A percentile compares a stretch with the other conserved stretches of the same genome.
Evolutionary conservation across 257 asterid genomes (phyloP).

Genomic region (Salvia rosmarinus): DNA sequence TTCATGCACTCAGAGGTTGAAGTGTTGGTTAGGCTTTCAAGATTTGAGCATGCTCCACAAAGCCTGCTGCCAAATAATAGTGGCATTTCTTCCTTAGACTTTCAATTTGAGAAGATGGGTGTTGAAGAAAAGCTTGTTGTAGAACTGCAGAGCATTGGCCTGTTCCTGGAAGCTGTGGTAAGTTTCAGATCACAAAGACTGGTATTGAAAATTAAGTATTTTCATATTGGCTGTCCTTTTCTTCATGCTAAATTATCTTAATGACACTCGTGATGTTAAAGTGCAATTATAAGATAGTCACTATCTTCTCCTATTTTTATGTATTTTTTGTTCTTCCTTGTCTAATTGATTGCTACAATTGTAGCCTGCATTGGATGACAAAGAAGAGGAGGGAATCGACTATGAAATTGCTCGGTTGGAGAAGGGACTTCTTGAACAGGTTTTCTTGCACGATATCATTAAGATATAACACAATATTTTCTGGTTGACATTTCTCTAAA

Average conservation of each 20-base stretch:
- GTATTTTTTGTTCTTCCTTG: background rate
- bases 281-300: background rate
- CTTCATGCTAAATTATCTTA: slow-evolving; percentile 26
- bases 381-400: slow-evolving; percentile 68
- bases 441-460: slow-evolving; percentile 32
- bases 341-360: slow-evolving; percentile 31
- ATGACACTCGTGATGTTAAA: slow-evolving; percentile 19
- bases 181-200: slow-evolving; percentile 42
- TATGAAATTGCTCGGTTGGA: slow-evolving; percentile 73
- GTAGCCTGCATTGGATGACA: slow-evolving; percentile 90
- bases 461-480: background rate
- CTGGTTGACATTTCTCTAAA: background rate
- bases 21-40: slow-evolving; percentile 61
- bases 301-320: background rate
- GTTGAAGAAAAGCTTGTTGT: slow-evolving; percentile 72
- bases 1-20: slow-evolving; percentile 67
- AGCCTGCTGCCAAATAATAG: slow-evolving; percentile 41
- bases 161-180: slow-evolving; percentile 81
- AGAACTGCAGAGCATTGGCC: slow-evolving; percentile 83
- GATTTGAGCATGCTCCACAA: slow-evolving; percentile 56
- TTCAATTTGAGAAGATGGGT: slow-evolving; percentile 72
- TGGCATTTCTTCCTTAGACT: slow-evolving; percentile 51
- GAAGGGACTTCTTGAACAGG: slow-evolving; percentile 72
- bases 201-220: background rate
- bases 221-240: slow-evolving; percentile 10